These are phyloP conservation scores for Malus hybrid DNA, from an alignment of 331 rosid species.

Conservation along the genomic window DNA sequence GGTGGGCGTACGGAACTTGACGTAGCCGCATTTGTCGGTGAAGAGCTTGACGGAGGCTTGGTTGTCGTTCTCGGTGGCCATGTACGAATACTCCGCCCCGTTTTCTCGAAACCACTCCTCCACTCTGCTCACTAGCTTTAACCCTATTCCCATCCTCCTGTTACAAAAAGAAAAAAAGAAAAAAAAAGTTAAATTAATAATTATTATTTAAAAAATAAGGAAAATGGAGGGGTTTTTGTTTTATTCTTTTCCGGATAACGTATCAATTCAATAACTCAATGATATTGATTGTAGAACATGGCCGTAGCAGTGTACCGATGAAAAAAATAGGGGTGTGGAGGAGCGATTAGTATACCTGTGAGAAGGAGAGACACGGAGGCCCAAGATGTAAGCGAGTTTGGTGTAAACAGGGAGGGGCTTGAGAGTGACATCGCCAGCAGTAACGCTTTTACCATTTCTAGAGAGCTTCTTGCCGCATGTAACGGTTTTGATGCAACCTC, in stretches of 20 bases:
- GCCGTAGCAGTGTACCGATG: no score
- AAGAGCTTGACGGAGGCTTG: conserved; percentile 70
- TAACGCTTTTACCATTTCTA: conserved; percentile 30
- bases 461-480: conserved; percentile 66
- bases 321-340: not conserved
- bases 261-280: no score
- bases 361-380: conserved; percentile 90
- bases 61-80: conserved; percentile 91
- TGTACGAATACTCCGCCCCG: conserved; percentile 82
- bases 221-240: no score
- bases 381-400: conserved; percentile 73
- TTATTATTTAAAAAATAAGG: no score
- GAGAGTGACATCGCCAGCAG: not conserved
- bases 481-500: conserved; percentile 93
- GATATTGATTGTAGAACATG: no score
- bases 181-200: no score
- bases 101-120: conserved; percentile 74
- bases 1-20: conserved; percentile 80
- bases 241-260: no score
- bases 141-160: conserved; percentile 95
- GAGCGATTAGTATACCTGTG: conserved; percentile 38
- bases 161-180: not conserved
- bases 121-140: conserved; percentile 47
- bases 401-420: conserved; percentile 59
- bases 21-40: conserved; percentile 86